These are phyloP conservation scores for Sugiyamaella pinicola DNA, from an alignment of 1,139 yeast genomes.

Conservation along the genomic window DNA sequence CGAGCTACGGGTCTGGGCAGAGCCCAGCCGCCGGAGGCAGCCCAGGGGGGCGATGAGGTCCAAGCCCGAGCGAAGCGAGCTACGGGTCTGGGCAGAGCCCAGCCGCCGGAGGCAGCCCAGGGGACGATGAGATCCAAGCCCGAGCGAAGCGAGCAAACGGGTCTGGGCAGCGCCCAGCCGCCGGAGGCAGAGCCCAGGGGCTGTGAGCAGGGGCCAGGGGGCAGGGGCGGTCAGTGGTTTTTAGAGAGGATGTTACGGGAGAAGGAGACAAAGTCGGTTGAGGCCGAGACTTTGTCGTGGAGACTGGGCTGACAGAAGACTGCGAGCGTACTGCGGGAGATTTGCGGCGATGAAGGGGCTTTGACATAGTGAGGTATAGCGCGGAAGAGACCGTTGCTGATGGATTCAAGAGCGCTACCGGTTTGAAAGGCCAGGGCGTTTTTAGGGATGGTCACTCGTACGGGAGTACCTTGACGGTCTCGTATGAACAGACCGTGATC, in stretches of 20 bases:
- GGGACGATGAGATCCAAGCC: no score
- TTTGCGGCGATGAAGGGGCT: slow-evolving; percentile 32
- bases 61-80: no score
- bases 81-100: no score
- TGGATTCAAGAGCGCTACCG: slow-evolving; percentile 61
- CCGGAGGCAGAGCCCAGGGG: no score
- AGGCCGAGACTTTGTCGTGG: slow-evolving; percentile 51
- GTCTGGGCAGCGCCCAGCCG: no score
- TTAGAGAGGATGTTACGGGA: slow-evolving; percentile 39
- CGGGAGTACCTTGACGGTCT: slow-evolving; percentile 50
- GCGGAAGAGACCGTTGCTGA: slow-evolving; percentile 53
- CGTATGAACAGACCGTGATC: slow-evolving; percentile 55
- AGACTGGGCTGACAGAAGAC: slow-evolving; percentile 67
- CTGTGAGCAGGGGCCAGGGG: no score
- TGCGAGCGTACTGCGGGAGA: slow-evolving; percentile 61
- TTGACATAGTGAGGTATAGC: slow-evolving; percentile 65
- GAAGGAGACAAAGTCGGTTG: slow-evolving; percentile 55
- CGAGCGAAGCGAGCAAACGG: no score
- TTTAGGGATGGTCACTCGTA: slow-evolving; percentile 57
- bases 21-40: no score
- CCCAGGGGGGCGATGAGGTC: no score
- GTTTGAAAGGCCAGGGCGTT: slow-evolving; percentile 66
- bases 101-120: no score
- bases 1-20: no score
- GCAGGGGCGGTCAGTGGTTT: slow-evolving; percentile 35